Conservation (phyloP, 2,329 filamentous ascomycete species). For the Hypoxylon sp. region DNA sequence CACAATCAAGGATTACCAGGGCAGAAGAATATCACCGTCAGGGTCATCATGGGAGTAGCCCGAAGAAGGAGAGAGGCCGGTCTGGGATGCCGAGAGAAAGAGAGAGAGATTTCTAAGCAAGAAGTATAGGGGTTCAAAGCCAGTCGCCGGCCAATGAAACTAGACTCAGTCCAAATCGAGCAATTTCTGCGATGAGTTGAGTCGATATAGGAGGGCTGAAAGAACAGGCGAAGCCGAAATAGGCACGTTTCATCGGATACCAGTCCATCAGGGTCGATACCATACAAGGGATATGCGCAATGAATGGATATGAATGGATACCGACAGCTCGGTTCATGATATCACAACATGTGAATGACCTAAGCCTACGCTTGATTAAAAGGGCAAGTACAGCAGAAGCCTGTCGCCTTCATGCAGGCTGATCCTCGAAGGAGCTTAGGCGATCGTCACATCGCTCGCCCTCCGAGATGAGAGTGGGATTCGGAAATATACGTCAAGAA, state of each 20-base stretch:
- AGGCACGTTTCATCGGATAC: constrained; percentile 21
- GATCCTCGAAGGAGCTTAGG: constrained; percentile 34
- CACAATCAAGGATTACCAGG: constrained; percentile 18
- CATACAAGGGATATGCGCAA: constrained; percentile 9
- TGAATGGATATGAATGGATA: constrained; percentile 37
- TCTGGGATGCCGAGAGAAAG: background rate
- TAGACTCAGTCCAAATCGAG: background rate
- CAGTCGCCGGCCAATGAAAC: constrained; percentile 23
- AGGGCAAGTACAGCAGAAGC: constrained; percentile 33
- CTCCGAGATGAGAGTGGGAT: constrained; percentile 16
- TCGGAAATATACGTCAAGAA: constrained; percentile 23
- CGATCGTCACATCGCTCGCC: constrained; percentile 27
- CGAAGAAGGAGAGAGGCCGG: constrained; percentile 20
- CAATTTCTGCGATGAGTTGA: constrained; percentile 18
- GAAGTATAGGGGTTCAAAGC: constrained; percentile 18
- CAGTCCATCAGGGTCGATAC: constrained; percentile 15
- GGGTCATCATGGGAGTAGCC: constrained; percentile 21
- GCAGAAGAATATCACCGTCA: constrained; percentile 16
- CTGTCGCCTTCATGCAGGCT: constrained; percentile 24
- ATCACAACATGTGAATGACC: constrained; percentile 25
- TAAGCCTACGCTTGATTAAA: constrained; percentile 27
- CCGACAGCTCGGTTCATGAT: constrained; percentile 39
- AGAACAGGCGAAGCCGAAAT: constrained; percentile 31
- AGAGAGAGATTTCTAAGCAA: constrained; percentile 9
- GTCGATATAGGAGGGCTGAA: constrained; percentile 29